Evolutionary conservation across 1,284 basidiomycete genomes (phyloP).

Genomic region (Schizopora paradoxa): DNA sequence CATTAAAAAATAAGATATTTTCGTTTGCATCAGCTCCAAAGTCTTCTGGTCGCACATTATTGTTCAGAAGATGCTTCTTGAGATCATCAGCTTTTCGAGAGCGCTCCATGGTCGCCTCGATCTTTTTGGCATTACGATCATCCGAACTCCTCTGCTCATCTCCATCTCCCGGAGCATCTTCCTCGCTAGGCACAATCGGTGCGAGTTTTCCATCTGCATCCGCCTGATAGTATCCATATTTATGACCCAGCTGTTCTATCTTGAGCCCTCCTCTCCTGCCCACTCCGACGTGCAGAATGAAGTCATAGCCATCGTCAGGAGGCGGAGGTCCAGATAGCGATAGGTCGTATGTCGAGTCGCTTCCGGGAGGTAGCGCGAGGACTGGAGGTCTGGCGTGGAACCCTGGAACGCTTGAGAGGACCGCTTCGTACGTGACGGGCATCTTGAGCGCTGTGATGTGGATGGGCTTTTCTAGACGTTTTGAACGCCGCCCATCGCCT

Average conservation of each 20-base stretch:
- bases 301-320: slow-evolving; percentile 61
- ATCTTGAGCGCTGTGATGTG: slow-evolving; percentile 59
- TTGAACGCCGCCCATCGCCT: no score
- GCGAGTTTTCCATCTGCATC: slow-evolving; percentile 58
- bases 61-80: no score
- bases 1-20: no score
- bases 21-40: no score
- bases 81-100: no score
- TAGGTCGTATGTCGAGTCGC: slow-evolving; percentile 25
- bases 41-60: no score
- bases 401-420: slow-evolving; percentile 51
- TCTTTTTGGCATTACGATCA: no score
- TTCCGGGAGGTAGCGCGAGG: slow-evolving; percentile 39
- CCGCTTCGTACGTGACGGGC: slow-evolving; percentile 58
- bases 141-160: slow-evolving; percentile 26
- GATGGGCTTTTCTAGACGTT: slow-evolving; percentile 29
- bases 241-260: slow-evolving; percentile 64
- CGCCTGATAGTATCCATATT: slow-evolving; percentile 65
- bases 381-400: slow-evolving; percentile 58
- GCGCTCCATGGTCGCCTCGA: no score
- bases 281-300: slow-evolving; percentile 68
- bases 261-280: slow-evolving; percentile 59
- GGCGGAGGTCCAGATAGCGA: slow-evolving; percentile 33
- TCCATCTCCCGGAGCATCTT: slow-evolving; percentile 29
- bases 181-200: slow-evolving; percentile 33